Percentiles rank a stretch among this genome's conserved stretches.
Evolutionary conservation across 2,329 filamentous ascomycete species (phyloP).

Genomic region (Ophiostoma himal-ulmi): DNA sequence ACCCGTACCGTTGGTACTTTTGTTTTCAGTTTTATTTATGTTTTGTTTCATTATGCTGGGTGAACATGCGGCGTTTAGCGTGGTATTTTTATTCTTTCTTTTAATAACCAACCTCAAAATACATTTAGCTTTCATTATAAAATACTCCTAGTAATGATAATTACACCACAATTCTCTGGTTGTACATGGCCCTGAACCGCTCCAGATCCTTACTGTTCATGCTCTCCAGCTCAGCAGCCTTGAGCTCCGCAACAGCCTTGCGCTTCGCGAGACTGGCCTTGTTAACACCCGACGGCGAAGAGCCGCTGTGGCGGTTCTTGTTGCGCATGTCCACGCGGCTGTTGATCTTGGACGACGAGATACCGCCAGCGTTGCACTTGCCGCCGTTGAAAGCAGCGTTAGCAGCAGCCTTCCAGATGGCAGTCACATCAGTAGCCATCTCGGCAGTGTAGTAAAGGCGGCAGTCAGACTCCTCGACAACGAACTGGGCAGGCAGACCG

Average conservation of each 20-base stretch:
- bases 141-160: not conserved
- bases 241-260: conserved; percentile 12
- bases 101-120: not conserved
- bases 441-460: conserved; percentile 47
- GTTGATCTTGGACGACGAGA: conserved; percentile 15
- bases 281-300: conserved; percentile 10
- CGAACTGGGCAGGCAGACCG: conserved; percentile 43
- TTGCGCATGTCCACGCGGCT: conserved; percentile 14
- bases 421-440: conserved; percentile 43
- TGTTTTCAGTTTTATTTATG: not conserved
- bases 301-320: not conserved
- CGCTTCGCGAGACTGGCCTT: conserved; percentile 15
- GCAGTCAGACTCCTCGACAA: conserved; percentile 46
- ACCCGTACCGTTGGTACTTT: conserved; percentile 7
- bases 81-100: not conserved
- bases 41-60: not conserved
- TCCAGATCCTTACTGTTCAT: not conserved
- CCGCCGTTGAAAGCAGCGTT: conserved; percentile 33
- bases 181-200: conserved; percentile 20
- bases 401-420: conserved; percentile 44
- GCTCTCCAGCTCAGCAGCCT: not conserved
- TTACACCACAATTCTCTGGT: conserved; percentile 22
- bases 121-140: not conserved
- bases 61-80: not conserved
- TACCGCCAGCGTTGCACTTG: conserved; percentile 20